phyloP scores from a whole-genome alignment of 129 eudicot genomes.

The Arctium lappa region DNA sequence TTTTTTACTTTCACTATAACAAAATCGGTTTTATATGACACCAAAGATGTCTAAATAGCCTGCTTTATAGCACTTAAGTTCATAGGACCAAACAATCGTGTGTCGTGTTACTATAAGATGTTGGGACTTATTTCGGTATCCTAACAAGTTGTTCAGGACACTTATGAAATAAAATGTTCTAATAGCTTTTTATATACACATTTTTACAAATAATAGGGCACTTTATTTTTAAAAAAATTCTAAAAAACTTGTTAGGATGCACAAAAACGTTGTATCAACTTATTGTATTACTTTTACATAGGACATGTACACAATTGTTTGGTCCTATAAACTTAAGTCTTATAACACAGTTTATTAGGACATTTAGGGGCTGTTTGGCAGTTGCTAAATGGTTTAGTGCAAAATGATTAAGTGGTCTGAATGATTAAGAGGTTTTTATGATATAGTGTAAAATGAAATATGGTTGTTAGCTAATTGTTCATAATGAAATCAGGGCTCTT shows the following conservation, averaged over 20 bases:
- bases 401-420: no score
- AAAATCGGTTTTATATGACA: background rate
- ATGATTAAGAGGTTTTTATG: no score
- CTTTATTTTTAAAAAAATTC: background rate
- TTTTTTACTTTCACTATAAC: background rate
- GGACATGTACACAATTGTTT: background rate
- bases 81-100: background rate
- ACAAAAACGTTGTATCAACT: background rate
- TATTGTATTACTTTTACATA: background rate
- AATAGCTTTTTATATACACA: background rate
- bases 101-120: background rate
- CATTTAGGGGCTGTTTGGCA: no score
- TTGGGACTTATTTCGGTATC: background rate
- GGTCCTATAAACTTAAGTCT: no score
- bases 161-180: background rate
- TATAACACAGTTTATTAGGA: no score
- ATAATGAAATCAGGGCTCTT: no score
- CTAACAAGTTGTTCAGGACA: background rate
- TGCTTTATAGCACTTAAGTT: background rate
- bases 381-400: no score
- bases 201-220: background rate
- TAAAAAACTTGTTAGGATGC: background rate
- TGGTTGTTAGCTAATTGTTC: no score
- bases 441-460: no score
- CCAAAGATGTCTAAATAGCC: background rate